These are phyloP conservation scores for Tulasnella sp. DNA, from an alignment of 768 basidiomycete genomes.

Conservation along the genomic window DNA sequence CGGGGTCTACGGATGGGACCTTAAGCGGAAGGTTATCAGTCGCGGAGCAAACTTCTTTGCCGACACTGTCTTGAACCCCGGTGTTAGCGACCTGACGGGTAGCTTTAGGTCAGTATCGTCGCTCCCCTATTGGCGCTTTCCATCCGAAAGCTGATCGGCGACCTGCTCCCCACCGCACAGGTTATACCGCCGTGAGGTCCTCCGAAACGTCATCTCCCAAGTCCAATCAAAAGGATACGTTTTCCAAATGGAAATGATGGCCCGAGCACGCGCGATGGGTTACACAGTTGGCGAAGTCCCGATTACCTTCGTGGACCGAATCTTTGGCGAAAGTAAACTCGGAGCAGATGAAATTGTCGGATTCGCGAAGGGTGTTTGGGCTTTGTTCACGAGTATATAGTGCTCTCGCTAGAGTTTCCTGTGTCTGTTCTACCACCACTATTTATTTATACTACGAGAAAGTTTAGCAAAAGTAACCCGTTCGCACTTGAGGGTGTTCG, in stretches of 20 bases:
- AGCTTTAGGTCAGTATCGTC: slow-evolving; percentile 65
- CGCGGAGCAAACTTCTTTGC: slow-evolving; percentile 89
- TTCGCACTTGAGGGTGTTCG: too few species aligned
- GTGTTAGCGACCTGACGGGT: slow-evolving; percentile 86
- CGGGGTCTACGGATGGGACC: slow-evolving; percentile 89
- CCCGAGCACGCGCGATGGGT: slow-evolving; percentile 74
- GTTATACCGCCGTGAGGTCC: slow-evolving; percentile 69
- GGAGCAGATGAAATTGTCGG: slow-evolving; percentile 83
- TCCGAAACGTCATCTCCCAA: slow-evolving; percentile 77
- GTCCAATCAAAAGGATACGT: slow-evolving; percentile 89
- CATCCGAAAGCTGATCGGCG: not conserved
- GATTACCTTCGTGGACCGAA: slow-evolving; percentile 90
- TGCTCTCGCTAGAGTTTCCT: not conserved
- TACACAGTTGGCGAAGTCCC: slow-evolving; percentile 88
- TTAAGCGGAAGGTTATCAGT: slow-evolving; percentile 82
- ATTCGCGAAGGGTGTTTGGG: slow-evolving; percentile 82
- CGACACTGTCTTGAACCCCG: slow-evolving; percentile 75
- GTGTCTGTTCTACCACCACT: not conserved
- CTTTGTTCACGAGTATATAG: slow-evolving; percentile 67
- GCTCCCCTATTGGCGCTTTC: not conserved
- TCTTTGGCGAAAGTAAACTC: slow-evolving; percentile 91
- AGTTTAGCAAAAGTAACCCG: not conserved
- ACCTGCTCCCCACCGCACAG: slow-evolving; percentile 39
- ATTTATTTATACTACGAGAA: not conserved
- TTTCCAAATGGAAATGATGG: slow-evolving; percentile 99